Conservation (phyloP, 768 basidiomycete species). For the Lactarius tabidus region DNA sequence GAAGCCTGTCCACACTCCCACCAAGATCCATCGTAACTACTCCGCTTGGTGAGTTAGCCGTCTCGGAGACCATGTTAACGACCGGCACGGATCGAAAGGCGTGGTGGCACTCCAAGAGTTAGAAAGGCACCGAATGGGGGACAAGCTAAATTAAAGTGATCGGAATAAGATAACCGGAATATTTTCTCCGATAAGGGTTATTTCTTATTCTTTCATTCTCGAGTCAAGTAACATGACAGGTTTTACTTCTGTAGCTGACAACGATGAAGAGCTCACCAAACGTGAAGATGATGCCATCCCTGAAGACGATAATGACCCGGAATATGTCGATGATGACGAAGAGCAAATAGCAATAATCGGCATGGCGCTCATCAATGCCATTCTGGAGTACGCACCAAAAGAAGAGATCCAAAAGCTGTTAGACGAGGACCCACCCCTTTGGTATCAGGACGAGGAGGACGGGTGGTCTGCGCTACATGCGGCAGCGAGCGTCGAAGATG, state of each 20-base stretch:
- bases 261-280: not conserved
- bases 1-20: slow-evolving; percentile 4
- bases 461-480: slow-evolving; percentile 86
- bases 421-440: slow-evolving; percentile 70
- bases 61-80: not conserved
- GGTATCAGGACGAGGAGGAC: slow-evolving; percentile 77
- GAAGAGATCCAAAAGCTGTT: slow-evolving; percentile 48
- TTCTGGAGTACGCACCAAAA: slow-evolving; percentile 47
- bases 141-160: not conserved
- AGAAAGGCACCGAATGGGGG: not conserved
- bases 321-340: slow-evolving; percentile 23
- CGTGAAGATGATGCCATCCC: not conserved
- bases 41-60: not conserved
- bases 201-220: not conserved
- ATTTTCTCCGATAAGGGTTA: not conserved
- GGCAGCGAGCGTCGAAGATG: slow-evolving; percentile 69
- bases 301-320: slow-evolving; percentile 22
- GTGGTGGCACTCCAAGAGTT: not conserved
- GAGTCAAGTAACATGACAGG: not conserved
- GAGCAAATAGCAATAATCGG: slow-evolving; percentile 41
- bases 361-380: slow-evolving; percentile 52
- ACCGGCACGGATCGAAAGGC: slow-evolving; percentile 1
- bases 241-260: not conserved
- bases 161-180: not conserved
- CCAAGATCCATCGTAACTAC: not conserved